Evolutionary conservation across 495 filamentous ascomycete species (phyloP).

Genomic region (Annulohypoxylon stygium): DNA sequence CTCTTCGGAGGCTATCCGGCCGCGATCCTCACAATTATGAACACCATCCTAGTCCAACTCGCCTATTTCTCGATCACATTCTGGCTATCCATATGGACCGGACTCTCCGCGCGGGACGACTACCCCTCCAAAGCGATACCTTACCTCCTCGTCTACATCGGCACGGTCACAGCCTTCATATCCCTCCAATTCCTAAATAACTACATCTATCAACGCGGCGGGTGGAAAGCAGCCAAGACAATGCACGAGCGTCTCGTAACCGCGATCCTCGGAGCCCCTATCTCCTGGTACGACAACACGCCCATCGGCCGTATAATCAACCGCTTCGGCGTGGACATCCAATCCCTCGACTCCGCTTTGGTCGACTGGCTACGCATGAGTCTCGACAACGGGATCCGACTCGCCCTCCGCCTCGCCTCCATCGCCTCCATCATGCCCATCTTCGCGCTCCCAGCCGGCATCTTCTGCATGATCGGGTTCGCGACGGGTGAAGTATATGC

Average conservation of each 20-base stretch:
- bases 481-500: conserved; percentile 81
- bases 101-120: conserved; percentile 69
- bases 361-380: conserved; percentile 68
- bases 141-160: conserved; percentile 73
- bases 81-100: conserved; percentile 44
- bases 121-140: conserved; percentile 81
- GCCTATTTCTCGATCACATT: conserved; percentile 34
- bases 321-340: conserved; percentile 86
- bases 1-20: conserved; percentile 27
- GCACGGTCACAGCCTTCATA: conserved; percentile 73
- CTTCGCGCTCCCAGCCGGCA: conserved; percentile 53
- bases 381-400: conserved; percentile 68
- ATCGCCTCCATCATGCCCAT: conserved; percentile 84
- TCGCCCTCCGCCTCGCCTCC: conserved; percentile 58
- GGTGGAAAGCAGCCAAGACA: conserved; percentile 68
- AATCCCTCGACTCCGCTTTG: conserved; percentile 82
- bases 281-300: conserved; percentile 89
- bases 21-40: conserved; percentile 23
- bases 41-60: conserved; percentile 55
- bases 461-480: conserved; percentile 73
- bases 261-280: conserved; percentile 79
- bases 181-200: conserved; percentile 78
- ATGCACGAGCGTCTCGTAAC: conserved; percentile 72
- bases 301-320: conserved; percentile 90
- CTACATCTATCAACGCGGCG: conserved; percentile 81